phyloP scores from a whole-genome alignment of 169 alveolate species.

The Theileria parva region DNA sequence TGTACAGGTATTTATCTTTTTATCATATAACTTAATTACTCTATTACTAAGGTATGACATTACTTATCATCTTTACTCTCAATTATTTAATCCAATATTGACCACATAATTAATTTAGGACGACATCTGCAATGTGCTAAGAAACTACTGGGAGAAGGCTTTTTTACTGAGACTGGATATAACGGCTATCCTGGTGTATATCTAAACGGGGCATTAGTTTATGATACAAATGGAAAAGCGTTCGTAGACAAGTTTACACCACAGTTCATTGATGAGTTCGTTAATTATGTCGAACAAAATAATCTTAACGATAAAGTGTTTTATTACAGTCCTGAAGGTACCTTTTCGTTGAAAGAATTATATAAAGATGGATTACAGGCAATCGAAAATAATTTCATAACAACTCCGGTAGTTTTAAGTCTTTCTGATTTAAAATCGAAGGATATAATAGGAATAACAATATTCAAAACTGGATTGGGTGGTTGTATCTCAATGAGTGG shows the following conservation, averaged over 20 bases:
- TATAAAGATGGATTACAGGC: background rate
- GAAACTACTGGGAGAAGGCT: constrained; percentile 21
- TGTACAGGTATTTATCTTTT: constrained; percentile 26
- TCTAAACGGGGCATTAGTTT: constrained; percentile 9
- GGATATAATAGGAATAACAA: background rate
- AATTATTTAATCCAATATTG: background rate
- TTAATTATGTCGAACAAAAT: background rate
- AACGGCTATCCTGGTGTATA: constrained; percentile 39
- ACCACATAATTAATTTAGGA: background rate
- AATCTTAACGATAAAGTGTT: background rate
- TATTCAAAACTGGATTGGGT: background rate
- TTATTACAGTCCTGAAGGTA: background rate
- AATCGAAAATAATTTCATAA: too few species aligned
- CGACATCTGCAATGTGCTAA: background rate
- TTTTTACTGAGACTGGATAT: constrained; percentile 37
- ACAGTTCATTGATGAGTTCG: background rate
- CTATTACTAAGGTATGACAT: too few species aligned
- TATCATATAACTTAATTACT: background rate
- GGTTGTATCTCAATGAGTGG: background rate
- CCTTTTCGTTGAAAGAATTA: background rate
- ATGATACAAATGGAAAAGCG: constrained; percentile 22
- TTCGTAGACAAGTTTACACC: background rate
- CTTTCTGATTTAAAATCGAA: background rate
- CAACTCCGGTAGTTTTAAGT: background rate
- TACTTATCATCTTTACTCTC: background rate